Base-by-base conservation (phyloP, 495 filamentous ascomycete species). In the Symbiotaphrina buchneri region DNA sequence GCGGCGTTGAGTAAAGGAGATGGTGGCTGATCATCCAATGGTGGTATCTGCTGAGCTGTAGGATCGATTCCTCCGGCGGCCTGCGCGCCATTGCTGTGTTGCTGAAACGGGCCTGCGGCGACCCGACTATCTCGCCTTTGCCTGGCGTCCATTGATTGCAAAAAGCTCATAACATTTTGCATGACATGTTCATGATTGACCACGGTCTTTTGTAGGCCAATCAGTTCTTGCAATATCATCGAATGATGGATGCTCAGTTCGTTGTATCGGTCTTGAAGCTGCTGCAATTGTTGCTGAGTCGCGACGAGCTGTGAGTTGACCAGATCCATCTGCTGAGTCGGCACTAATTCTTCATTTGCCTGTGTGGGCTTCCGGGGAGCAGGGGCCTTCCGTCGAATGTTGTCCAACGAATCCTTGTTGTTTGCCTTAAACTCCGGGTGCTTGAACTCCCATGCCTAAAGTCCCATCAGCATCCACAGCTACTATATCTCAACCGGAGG, bases 371-470 rank as follows among this genome's bases (percentile, higher is more conserved):
- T 95, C 37, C 87, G 65, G 10, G 85, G 78, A 1, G 84, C 83
- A 2, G 87, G 87, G 4, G 90, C 90, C 53, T 97, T 97, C 34
- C 87, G 68, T 46, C 82, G 68, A 44, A 97, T 97, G 46, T 93
- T 95, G 43, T 97, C 87, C 10, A 97, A 63, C 20, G 84, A 84
- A 40, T 95, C 90, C 52, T 91, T 93, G 49, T 82, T 84, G 52
- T 95, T 84, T 29, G 73, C 71, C 39, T 84, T 75, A 55, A 97
- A 97, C 45, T 95, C 85, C 17, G 85, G 87, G 47, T 95, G 87
- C 49, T 84, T 87, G 47, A 97, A 97, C 49, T 97, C 90, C 83
- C 84, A 94, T 8, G 82, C 80, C 81, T 91, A 34, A 22, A 20
- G 22, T 8, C 24, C 43, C 37, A 41, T 39, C 36, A 21, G 19